Evolutionary conservation across 2,329 filamentous ascomycete genomes (phyloP).

Genomic region (Chrysoporthe deuterocubensis): DNA sequence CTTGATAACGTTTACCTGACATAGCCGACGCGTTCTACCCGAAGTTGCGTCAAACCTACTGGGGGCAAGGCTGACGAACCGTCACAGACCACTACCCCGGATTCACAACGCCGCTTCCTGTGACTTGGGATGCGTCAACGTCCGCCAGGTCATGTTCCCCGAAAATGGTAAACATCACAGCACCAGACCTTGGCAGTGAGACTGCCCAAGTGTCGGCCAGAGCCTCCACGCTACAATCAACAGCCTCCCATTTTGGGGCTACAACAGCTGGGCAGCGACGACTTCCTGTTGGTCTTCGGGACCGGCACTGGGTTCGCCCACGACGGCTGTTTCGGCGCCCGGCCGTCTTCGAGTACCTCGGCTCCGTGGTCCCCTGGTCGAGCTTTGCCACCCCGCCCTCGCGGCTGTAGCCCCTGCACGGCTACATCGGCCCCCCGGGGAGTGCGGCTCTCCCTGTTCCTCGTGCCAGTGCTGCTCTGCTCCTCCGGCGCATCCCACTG

Average conservation of each 20-base stretch:
- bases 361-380: constrained; percentile 34
- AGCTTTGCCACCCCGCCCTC: constrained; percentile 12
- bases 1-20: too few species aligned
- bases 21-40: not conserved
- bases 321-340: constrained; percentile 30
- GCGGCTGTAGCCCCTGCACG: constrained; percentile 1
- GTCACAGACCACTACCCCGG: not conserved
- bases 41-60: not conserved
- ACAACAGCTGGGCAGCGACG: constrained; percentile 28
- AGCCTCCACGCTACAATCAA: constrained; percentile 52
- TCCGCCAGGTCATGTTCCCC: not conserved
- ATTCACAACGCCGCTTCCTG: not conserved
- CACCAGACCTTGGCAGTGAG: too few species aligned
- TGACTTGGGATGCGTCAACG: not conserved
- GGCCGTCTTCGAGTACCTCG: constrained; percentile 35
- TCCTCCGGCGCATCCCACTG: constrained; percentile 32
- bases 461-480: constrained; percentile 31
- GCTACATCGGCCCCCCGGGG: constrained; percentile 27
- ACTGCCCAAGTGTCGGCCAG: constrained; percentile 63
- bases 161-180: not conserved
- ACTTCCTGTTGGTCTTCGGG: constrained; percentile 36
- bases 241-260: constrained; percentile 39
- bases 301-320: constrained; percentile 31
- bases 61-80: not conserved
- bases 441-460: constrained; percentile 29